These are phyloP conservation scores for Suillus decipiens DNA, from an alignment of 768 basidiomycete species.

Conservation along the genomic window DNA sequence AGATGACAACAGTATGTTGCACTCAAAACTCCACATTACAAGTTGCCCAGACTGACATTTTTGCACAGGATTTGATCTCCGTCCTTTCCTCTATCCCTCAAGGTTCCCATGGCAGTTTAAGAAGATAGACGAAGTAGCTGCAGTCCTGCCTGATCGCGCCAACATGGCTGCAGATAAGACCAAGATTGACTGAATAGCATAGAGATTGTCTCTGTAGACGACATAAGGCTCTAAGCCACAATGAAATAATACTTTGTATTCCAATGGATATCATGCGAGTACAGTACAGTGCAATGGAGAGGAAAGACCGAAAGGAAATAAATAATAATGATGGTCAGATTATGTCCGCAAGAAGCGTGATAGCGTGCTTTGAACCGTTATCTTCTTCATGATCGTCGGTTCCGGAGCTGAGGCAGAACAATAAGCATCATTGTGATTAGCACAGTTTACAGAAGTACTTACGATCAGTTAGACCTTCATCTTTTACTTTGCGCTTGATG, in stretches of 20 bases:
- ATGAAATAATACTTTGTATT: slow-evolving; percentile 5
- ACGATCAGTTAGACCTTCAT: slow-evolving; percentile 84
- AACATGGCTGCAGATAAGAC: slow-evolving; percentile 40
- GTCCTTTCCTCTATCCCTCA: slow-evolving; percentile 95
- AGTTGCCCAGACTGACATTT: slow-evolving; percentile 9
- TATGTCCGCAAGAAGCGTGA: slow-evolving; percentile 67
- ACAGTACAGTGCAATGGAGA: not conserved
- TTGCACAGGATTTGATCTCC: slow-evolving; percentile 81
- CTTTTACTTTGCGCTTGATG: slow-evolving; percentile 88
- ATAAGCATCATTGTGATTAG: not conserved
- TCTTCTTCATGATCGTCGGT: slow-evolving; percentile 91
- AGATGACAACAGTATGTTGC: slow-evolving; percentile 84
- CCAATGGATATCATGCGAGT: slow-evolving; percentile 4
- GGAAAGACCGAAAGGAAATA: not conserved
- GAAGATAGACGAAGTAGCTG: slow-evolving; percentile 90
- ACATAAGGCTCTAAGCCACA: slow-evolving; percentile 3
- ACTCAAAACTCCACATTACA: not conserved
- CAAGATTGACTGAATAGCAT: slow-evolving; percentile 46
- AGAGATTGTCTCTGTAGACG: slow-evolving; percentile 17
- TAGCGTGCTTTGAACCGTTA: slow-evolving; percentile 72
- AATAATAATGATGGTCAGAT: slow-evolving; percentile 1
- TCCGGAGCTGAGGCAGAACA: slow-evolving; percentile 57
- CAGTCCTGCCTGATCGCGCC: slow-evolving; percentile 72
- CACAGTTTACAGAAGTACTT: slow-evolving; percentile 35
- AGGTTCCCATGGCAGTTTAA: slow-evolving; percentile 96